Evolutionary conservation across 148 eudicot species (phyloP), one percentile per base, ranked within the genome.

Genomic region (Camellia sinensis): DNA sequence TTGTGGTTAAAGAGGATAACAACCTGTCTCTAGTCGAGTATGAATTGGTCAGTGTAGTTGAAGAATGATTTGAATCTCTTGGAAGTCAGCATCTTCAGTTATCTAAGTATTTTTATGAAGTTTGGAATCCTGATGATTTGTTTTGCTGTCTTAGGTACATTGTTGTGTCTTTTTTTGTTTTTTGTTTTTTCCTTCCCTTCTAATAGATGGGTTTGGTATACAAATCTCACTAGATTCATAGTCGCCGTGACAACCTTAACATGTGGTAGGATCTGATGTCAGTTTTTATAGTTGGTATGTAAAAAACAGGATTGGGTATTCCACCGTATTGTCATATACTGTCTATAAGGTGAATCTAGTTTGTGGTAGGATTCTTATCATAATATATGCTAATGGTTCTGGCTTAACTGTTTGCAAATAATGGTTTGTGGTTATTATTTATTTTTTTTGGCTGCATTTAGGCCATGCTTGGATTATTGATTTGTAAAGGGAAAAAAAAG

Each of bases 1-100:
- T 85, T 50, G 75, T 46, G 40, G 82, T 85, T 64, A 85, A 85
- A 22, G 87, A 85, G 79, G 84, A 85, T 57, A 81, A 85, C 87
- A 85, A 81, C 56, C 80, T 85, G 44, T 85, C 87, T 53, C 80
- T 81, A 0, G 68, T 85, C 0, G 84, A 85, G 82, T 85, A 85
- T 70, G 84, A 81, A 57, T 45, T 81, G 82, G 87, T 85, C 22
- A 81, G 62, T 74, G 82, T 82, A 14, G 81, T 46, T 22, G 82
- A 81, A 78, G 84, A 79, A 79, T 85, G 84, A 81, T 75, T 44
- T 18, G 77, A 12, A n/a, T 59, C 15, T 65, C 71, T 70, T 40
- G 2, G 37, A n/a, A 37, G n/a, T 66, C 3, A 29, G 22, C 5
- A 44, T 17, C 19, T 37, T 67, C 15, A 71, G 72, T 48, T 37